Conservation (phyloP, 2,329 filamentous ascomycete species). For the Colletotrichum sp. region DNA sequence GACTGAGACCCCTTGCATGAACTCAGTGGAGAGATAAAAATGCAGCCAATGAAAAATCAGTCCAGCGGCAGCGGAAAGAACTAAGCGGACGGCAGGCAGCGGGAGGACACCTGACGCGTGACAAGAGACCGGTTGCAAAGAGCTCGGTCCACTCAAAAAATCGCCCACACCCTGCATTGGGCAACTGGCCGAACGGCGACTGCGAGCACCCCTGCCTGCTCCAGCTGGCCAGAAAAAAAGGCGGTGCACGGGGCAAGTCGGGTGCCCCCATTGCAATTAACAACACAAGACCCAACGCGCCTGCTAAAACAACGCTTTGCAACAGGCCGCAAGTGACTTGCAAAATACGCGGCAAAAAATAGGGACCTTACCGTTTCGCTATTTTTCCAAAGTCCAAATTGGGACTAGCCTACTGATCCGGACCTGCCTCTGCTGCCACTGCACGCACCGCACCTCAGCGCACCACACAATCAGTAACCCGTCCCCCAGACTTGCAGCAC, state of each 20-base stretch:
- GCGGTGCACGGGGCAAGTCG: constrained; percentile 6
- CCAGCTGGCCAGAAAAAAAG: background rate
- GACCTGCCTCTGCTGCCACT: background rate
- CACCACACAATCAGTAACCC: constrained; percentile 24
- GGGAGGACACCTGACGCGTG: constrained; percentile 3
- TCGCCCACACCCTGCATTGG: background rate
- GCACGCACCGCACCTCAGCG: constrained; percentile 3
- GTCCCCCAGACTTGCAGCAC: constrained; percentile 20
- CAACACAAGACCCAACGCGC: background rate
- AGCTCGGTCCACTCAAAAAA: constrained; percentile 9
- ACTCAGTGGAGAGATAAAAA: background rate
- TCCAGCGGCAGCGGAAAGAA: background rate
- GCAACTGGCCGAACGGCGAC: background rate
- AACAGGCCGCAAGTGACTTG: constrained; percentile 5
- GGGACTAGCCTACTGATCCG: constrained; percentile 26
- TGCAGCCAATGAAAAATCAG: constrained; percentile 18
- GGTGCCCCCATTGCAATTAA: background rate
- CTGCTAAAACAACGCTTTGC: background rate
- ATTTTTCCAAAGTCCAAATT: constrained; percentile 23
- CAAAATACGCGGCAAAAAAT: constrained; percentile 21
- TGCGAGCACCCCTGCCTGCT: background rate
- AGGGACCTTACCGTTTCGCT: constrained; percentile 20
- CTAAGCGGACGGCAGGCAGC: background rate
- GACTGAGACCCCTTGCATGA: constrained; percentile 5
- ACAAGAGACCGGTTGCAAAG: background rate